Evolutionary conservation across 257 asterid genomes (phyloP).

Genomic region (Plantago major): DNA sequence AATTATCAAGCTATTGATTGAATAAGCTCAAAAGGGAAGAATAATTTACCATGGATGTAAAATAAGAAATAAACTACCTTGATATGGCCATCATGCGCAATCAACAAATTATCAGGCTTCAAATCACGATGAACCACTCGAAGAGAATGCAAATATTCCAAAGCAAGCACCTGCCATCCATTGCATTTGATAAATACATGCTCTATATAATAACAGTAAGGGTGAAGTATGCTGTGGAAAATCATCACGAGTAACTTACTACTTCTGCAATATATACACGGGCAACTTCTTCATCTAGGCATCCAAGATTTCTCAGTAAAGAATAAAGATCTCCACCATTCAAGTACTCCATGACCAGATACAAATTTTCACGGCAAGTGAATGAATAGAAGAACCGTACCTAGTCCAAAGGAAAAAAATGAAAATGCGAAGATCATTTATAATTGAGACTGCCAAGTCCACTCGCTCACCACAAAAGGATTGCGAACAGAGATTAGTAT

Average conservation of each 20-base stretch:
- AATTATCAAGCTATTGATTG: conserved; percentile 13
- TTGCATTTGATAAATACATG: conserved; percentile 17
- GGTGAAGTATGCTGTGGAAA: conserved; percentile 14
- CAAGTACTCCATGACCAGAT: conserved; percentile 98
- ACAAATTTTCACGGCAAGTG: conserved; percentile 97
- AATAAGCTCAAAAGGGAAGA: conserved; percentile 13
- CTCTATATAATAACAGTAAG: conserved; percentile 11
- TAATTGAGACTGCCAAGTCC: conserved; percentile 21
- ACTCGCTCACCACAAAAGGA: conserved; percentile 95
- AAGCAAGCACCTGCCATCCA: conserved; percentile 82
- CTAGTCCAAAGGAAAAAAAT: conserved; percentile 34
- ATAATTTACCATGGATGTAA: conserved; percentile 3
- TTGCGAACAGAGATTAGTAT: conserved; percentile 95
- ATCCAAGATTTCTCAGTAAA: conserved; percentile 88
- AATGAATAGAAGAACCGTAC: conserved; percentile 98
- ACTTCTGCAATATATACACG: conserved; percentile 98
- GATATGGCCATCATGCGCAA: conserved; percentile 99
- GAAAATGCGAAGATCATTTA: conserved; percentile 17
- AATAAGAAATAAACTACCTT: conserved; percentile 48
- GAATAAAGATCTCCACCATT: conserved; percentile 99
- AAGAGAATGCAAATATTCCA: conserved; percentile 92
- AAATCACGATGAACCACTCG: conserved; percentile 98
- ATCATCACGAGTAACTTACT: conserved; percentile 49
- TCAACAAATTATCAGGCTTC: conserved; percentile 97
- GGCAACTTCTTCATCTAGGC: conserved; percentile 97